phyloP scores from a whole-genome alignment of 1,284 basidiomycete species.

The Exobasidium rhododendri region DNA sequence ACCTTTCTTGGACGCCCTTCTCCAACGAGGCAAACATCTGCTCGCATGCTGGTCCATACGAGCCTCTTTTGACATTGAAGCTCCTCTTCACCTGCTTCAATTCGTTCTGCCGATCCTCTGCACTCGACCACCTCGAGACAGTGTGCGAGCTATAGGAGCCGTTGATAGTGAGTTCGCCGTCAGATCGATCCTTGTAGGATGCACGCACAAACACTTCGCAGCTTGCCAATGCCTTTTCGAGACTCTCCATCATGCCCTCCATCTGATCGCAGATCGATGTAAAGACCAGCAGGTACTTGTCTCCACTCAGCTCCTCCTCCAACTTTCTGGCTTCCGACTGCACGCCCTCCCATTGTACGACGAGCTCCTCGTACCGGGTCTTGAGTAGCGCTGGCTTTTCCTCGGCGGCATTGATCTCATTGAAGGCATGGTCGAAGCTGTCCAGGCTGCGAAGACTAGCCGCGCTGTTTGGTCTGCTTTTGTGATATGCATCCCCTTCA shows the following conservation, averaged over 20 bases:
- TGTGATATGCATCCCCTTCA: slow-evolving; percentile 3
- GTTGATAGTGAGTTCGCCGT: background rate
- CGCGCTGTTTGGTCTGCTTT: slow-evolving; percentile 20
- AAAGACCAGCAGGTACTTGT: slow-evolving; percentile 93
- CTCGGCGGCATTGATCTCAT: background rate
- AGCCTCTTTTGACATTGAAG: slow-evolving; percentile 59
- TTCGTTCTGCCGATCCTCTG: slow-evolving; percentile 29
- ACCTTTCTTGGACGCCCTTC: slow-evolving; percentile 81
- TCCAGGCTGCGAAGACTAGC: slow-evolving; percentile 26
- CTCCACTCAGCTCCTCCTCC: slow-evolving; percentile 85
- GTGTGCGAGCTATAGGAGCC: slow-evolving; percentile 20
- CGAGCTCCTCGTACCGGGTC: slow-evolving; percentile 25
- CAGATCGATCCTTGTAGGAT: slow-evolving; percentile 22
- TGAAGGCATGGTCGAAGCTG: slow-evolving; percentile 26
- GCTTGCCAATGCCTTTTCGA: slow-evolving; percentile 82
- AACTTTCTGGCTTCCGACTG: slow-evolving; percentile 76
- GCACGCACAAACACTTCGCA: slow-evolving; percentile 64
- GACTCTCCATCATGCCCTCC: slow-evolving; percentile 89
- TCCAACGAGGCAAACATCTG: slow-evolving; percentile 90
- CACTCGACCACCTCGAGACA: slow-evolving; percentile 6
- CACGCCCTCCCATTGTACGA: slow-evolving; percentile 72
- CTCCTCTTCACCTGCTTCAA: slow-evolving; percentile 28
- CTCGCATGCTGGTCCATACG: slow-evolving; percentile 85
- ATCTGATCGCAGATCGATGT: slow-evolving; percentile 85
- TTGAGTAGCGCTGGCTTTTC: slow-evolving; percentile 18